Evolutionary conservation across 1,139 yeast genomes (phyloP), one percentile per base, ranked within the genome.

Genomic region (Zygosaccharomyces pseudobailii): DNA sequence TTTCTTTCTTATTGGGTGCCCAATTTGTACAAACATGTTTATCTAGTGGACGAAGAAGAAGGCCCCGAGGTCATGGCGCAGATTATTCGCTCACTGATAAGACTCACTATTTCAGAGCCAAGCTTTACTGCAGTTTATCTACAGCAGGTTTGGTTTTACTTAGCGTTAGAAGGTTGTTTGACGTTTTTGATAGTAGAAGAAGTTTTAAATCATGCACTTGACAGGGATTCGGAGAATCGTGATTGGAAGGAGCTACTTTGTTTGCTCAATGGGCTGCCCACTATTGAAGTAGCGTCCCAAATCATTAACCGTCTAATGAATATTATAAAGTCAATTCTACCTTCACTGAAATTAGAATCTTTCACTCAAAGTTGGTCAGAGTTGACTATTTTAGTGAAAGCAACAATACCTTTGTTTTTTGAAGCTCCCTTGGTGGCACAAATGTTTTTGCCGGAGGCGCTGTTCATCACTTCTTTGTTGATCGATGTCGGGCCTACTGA

Each of bases 1-100:
- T 82, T 80, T 59, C 70, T 83, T 9, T 73, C 87, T 0, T 90
- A 94, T 2, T 88, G 96, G 95, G 73, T 86, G n/a, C 76, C 75
- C 31, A 85, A 87, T 57, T 71, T 87, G 25, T 79, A 82, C 58
- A 73, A 73, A 23, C 67, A 79, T 55, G 80, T 87, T 10, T 82
- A 74, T 57, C 60, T 75, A 37, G 72, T 70, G 27, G 78, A 74
- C 56, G 80, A 77, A 27, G 74, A 74, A 33, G 70, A 68, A 50
- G 94, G 95, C 0, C 75, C 80, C 1, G 84, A 79, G 45, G 71
- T 78, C 47, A 76, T 83, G 3, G 77, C 84, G 0, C 80, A 78
- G 40, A 67, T 87, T 8, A 73, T 87, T 31, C 72, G 92, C 40
- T 78, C 78, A 48, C 75, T 87, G 51, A 79, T 88, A 51, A 72